Conservation (phyloP, 257 asterid genomes). For the Fraxinus excelsior region DNA sequence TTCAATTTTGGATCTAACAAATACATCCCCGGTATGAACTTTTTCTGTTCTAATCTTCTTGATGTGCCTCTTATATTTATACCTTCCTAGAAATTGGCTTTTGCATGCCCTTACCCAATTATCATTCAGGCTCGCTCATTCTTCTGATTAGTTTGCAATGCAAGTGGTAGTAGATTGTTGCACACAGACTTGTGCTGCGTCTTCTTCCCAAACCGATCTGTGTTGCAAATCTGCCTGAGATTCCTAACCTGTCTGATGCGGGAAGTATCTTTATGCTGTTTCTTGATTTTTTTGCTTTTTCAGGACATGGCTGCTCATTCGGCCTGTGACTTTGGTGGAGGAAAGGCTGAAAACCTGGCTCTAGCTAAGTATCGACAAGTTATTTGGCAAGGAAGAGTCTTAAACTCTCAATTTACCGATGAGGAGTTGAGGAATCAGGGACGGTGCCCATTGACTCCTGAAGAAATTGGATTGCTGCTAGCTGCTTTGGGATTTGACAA, state of each 20-base stretch:
- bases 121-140: neutral
- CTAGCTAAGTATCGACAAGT: slow-evolving; percentile 95
- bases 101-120: no score
- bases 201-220: neutral
- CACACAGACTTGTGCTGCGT: neutral
- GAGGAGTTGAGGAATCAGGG: slow-evolving; percentile 98
- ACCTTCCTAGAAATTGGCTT: neutral
- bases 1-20: neutral
- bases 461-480: slow-evolving; percentile 91
- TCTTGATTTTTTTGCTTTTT: slow-evolving; percentile 19
- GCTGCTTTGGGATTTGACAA: slow-evolving; percentile 98
- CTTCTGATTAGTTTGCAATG: neutral
- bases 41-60: neutral
- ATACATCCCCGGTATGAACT: neutral
- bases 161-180: neutral
- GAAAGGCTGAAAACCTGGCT: slow-evolving; percentile 93
- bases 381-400: slow-evolving; percentile 93
- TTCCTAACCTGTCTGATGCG: no score
- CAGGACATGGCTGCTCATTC: slow-evolving; percentile 99
- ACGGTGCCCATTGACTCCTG: slow-evolving; percentile 96
- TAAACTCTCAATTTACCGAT: slow-evolving; percentile 93
- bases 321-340: slow-evolving; percentile 99
- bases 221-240: neutral
- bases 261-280: neutral
- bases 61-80: neutral